A percentile compares a stretch with the other conserved stretches of the same genome.
Conservation (phyloP, 768 basidiomycete genomes). For the Tulasnella sp. region DNA sequence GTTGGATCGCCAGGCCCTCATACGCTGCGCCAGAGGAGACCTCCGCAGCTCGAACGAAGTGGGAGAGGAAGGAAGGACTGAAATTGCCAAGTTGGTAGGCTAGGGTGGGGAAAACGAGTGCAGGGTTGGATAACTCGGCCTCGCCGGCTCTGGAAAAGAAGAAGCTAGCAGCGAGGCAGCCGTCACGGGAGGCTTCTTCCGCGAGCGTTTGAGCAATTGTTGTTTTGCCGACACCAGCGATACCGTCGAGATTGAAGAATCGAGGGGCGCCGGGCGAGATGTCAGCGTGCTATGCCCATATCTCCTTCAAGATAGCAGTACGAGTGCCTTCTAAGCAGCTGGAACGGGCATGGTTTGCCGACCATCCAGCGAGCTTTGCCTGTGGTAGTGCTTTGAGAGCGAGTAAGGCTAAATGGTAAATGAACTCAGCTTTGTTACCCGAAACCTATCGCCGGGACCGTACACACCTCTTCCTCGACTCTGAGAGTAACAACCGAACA, state of each 20-base stretch:
- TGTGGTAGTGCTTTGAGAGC: no score
- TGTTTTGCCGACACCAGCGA: constrained; percentile 33
- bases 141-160: constrained; percentile 25
- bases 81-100: constrained; percentile 26
- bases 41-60: constrained; percentile 10
- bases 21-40: neutral
- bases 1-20: constrained; percentile 20
- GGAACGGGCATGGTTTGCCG: no score
- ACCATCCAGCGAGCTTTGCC: no score
- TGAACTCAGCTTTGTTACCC: no score
- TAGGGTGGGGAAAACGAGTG: constrained; percentile 28
- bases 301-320: neutral
- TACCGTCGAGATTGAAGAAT: constrained; percentile 26
- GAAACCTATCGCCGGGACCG: no score
- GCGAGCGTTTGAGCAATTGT: constrained; percentile 31
- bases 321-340: constrained; percentile 1
- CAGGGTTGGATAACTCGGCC: constrained; percentile 19
- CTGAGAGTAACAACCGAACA: no score
- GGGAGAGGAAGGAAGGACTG: constrained; percentile 1
- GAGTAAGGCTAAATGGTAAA: no score
- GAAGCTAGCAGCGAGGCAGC: constrained; percentile 29
- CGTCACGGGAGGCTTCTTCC: constrained; percentile 18
- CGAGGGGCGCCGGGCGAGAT: constrained; percentile 7
- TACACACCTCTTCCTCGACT: no score
- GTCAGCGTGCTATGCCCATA: neutral